phyloP scores from a whole-genome alignment of 306 rosid genomes.

The Styphnolobium japonicum region DNA sequence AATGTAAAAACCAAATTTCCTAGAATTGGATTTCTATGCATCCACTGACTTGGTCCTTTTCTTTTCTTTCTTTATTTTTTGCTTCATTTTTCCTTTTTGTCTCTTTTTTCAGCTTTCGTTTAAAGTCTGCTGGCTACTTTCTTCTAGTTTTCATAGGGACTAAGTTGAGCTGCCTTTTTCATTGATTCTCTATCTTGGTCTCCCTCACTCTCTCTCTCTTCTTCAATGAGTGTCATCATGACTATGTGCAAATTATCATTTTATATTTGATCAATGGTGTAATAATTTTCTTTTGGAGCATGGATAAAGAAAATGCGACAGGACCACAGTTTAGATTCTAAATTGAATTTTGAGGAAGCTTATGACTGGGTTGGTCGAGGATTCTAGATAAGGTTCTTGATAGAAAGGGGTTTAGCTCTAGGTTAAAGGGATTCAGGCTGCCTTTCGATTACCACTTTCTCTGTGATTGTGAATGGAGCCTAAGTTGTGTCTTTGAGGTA shows the following conservation, averaged over 20 bases:
- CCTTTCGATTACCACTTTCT: not conserved
- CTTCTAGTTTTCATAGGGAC: not conserved
- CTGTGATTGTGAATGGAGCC: not conserved
- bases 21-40: slow-evolving; percentile 3
- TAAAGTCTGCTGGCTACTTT: not conserved
- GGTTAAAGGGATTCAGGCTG: not conserved
- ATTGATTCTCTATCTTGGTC: not conserved
- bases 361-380: too few relatives aligned
- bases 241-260: not conserved
- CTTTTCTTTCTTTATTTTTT: not conserved
- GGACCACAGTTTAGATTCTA: not conserved
- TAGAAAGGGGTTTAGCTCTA: not conserved
- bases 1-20: not conserved
- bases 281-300: not conserved
- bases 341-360: not conserved
- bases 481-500: not conserved
- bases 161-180: not conserved
- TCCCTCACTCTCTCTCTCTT: not conserved
- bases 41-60: slow-evolving; percentile 14
- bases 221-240: not conserved
- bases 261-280: not conserved
- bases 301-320: not conserved
- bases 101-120: not conserved
- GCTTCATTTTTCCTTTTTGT: not conserved
- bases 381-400: too few relatives aligned